phyloP scores from a whole-genome alignment of 192 early-diverging fungal genomes.

The Linnemannia elongata region DNA sequence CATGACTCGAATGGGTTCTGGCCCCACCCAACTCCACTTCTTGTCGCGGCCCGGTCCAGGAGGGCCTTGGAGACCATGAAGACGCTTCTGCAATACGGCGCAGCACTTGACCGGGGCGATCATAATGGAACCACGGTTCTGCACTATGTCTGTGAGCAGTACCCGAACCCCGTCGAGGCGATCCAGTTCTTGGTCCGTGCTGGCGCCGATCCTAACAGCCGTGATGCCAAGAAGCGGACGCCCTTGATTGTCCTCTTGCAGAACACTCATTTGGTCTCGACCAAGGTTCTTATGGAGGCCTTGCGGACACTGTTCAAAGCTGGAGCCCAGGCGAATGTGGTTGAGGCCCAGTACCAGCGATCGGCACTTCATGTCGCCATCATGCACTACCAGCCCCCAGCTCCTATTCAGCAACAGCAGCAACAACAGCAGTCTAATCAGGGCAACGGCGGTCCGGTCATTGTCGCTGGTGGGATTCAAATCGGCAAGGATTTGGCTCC shows the following conservation, averaged over 20 bases:
- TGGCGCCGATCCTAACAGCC: constrained; percentile 42
- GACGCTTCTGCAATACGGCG: constrained; percentile 22
- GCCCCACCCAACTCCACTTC: constrained; percentile 48
- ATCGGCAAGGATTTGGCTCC: constrained; percentile 4
- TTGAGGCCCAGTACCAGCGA: constrained; percentile 22
- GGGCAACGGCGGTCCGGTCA: background rate
- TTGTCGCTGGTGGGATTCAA: background rate
- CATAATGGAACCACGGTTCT: constrained; percentile 51
- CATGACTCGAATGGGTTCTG: constrained; percentile 49
- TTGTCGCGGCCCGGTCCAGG: constrained; percentile 42
- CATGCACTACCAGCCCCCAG: constrained; percentile 36
- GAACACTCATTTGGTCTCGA: constrained; percentile 24
- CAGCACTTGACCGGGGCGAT: constrained; percentile 45
- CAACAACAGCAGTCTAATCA: background rate
- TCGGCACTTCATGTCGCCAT: constrained; percentile 48
- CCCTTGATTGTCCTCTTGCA: constrained; percentile 47
- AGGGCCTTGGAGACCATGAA: constrained; percentile 41
- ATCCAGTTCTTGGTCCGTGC: constrained; percentile 37
- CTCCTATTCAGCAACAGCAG: background rate
- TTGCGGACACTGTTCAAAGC: constrained; percentile 37
- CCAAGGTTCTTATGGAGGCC: constrained; percentile 37
- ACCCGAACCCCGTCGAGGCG: constrained; percentile 28
- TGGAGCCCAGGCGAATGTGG: constrained; percentile 36
- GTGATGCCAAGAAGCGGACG: constrained; percentile 54
- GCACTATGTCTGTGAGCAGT: constrained; percentile 53